A percentile compares a stretch with the other conserved stretches of the same genome.
phyloP scores from a whole-genome alignment of 345 rosid species.

The Rubroshorea leprosula region DNA sequence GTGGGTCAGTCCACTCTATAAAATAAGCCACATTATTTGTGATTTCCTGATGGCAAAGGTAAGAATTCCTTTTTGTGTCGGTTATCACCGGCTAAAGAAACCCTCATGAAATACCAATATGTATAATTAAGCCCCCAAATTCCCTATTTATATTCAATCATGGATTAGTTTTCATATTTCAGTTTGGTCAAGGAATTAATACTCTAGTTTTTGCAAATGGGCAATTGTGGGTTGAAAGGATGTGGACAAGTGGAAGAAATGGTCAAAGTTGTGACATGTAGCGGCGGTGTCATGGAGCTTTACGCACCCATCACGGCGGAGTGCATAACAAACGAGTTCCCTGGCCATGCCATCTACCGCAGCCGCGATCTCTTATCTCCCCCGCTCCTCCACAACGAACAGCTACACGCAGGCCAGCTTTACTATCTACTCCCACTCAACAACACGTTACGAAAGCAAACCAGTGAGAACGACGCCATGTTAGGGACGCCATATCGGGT shows the following conservation, averaged over 20 bases:
- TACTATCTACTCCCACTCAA: constrained; percentile 62
- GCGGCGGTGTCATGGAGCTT: constrained; percentile 76
- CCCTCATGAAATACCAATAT: constrained; percentile 17
- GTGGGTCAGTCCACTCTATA: constrained; percentile 5
- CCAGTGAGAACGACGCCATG: background rate
- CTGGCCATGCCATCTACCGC: constrained; percentile 64
- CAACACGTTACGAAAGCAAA: constrained; percentile 4
- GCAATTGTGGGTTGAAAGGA: constrained; percentile 61
- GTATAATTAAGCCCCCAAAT: too few species aligned
- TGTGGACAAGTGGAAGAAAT: constrained; percentile 35
- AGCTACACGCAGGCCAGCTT: constrained; percentile 55
- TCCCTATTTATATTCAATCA: too few species aligned
- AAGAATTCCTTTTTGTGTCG: constrained; percentile 12
- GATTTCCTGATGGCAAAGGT: constrained; percentile 4
- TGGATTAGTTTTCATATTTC: background rate
- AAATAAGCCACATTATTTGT: background rate
- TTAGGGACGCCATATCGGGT: constrained; percentile 45
- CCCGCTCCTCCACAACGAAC: constrained; percentile 61
- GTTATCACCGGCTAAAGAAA: constrained; percentile 7
- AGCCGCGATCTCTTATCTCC: constrained; percentile 30
- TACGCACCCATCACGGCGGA: constrained; percentile 60
- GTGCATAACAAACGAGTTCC: constrained; percentile 68
- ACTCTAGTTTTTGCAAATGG: constrained; percentile 30
- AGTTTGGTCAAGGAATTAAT: background rate
- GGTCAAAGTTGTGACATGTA: constrained; percentile 54